Evolutionary conservation across 2,329 filamentous ascomycete genomes (phyloP).

Genomic region (Xylaria sp.): DNA sequence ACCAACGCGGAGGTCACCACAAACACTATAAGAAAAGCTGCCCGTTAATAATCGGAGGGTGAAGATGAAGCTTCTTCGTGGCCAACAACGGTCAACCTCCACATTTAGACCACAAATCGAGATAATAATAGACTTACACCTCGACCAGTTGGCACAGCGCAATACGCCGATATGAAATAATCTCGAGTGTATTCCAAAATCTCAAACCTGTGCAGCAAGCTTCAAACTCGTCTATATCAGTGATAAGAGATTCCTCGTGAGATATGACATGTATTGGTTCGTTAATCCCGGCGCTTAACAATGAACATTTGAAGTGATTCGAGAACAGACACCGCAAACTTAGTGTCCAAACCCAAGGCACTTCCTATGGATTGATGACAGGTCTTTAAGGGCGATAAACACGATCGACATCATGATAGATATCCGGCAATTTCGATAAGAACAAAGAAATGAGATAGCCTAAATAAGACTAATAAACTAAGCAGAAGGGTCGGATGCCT

Average conservation of each 20-base stretch:
- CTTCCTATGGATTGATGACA: background rate
- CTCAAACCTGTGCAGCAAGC: background rate
- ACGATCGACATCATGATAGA: too few relatives aligned
- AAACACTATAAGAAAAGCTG: constrained; percentile 11
- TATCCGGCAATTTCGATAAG: too few relatives aligned
- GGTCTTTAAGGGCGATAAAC: background rate
- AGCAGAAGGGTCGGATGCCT: background rate
- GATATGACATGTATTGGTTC: background rate
- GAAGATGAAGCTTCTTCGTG: background rate
- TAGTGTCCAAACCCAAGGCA: background rate
- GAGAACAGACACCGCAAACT: background rate
- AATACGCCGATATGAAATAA: background rate
- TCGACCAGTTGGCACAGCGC: constrained; percentile 10
- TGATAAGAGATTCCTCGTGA: background rate
- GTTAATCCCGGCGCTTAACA: background rate
- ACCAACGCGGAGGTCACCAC: background rate
- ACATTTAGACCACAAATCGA: constrained; percentile 1
- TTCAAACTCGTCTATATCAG: background rate
- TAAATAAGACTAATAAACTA: background rate
- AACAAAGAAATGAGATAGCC: background rate
- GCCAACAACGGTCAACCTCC: background rate
- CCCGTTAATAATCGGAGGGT: constrained; percentile 16
- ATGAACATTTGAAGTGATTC: background rate
- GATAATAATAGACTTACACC: constrained; percentile 28
- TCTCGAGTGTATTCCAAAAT: background rate